phyloP scores from a whole-genome alignment of 306 rosid species.

The Dryas alaskensis region DNA sequence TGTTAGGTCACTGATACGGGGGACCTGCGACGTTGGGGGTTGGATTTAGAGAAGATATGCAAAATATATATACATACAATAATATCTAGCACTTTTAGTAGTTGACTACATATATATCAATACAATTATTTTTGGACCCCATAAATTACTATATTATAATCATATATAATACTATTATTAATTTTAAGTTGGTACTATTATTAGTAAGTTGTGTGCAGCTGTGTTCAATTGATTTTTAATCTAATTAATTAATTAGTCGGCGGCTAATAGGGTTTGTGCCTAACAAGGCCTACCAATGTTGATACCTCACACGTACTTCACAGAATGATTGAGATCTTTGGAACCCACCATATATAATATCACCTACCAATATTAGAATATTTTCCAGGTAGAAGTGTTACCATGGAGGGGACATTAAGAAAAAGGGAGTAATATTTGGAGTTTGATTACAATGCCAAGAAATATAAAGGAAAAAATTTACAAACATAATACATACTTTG shows the following conservation, averaged over 20 bases:
- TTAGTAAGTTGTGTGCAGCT: background rate
- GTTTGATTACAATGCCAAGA: background rate
- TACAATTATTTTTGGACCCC: background rate
- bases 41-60: background rate
- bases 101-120: background rate
- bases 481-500: too few relatives aligned
- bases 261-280: background rate
- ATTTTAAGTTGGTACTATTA: background rate
- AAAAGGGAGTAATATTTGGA: background rate
- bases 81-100: background rate
- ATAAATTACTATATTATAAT: background rate
- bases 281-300: slow-evolving; percentile 8
- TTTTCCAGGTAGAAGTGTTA: slow-evolving; percentile 8
- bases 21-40: background rate
- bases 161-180: background rate
- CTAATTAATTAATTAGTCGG: background rate
- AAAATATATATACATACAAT: background rate
- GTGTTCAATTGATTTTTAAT: background rate
- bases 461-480: too few relatives aligned
- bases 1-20: background rate
- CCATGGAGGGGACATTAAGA: background rate
- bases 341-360: background rate
- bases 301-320: background rate
- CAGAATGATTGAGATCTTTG: slow-evolving; percentile 10
- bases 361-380: background rate